Conservation (phyloP, 441 rosid genomes). For the Pelargonium myrrhifolium region DNA sequence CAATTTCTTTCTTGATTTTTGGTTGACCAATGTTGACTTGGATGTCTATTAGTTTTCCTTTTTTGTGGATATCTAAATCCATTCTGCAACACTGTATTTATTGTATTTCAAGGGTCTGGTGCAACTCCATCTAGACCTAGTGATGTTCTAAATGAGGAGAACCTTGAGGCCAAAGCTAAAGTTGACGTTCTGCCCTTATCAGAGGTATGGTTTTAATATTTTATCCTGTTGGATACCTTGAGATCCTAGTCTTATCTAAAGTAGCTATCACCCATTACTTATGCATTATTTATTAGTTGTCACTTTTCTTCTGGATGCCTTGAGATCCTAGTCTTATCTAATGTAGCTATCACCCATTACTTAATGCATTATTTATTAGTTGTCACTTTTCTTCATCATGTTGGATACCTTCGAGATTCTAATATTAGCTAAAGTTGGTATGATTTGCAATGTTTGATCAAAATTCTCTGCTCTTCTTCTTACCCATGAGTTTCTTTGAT, state of each 20-base stretch:
- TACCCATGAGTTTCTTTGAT: neutral
- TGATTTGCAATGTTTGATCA: neutral
- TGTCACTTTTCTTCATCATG: too few species aligned
- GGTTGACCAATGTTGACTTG: neutral
- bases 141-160: slow-evolving; percentile 30
- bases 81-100: slow-evolving; percentile 23
- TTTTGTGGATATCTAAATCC: neutral
- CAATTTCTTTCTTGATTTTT: neutral
- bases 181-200: slow-evolving; percentile 39
- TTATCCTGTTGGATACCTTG: neutral
- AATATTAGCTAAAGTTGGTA: neutral
- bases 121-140: slow-evolving; percentile 45
- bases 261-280: too few species aligned
- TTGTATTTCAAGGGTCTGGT: slow-evolving; percentile 42
- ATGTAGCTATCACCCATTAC: too few species aligned
- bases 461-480: neutral
- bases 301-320: too few species aligned
- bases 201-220: slow-evolving; percentile 38
- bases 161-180: slow-evolving; percentile 39
- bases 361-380: too few species aligned
- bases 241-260: neutral
- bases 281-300: too few species aligned
- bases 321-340: too few species aligned
- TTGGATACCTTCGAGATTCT: too few species aligned
- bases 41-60: slow-evolving; percentile 1